Evolutionary conservation across 2,329 filamentous ascomycete genomes (phyloP), one percentile per base, ranked within the genome.

Genomic region (Colletotrichum endophyticum): DNA sequence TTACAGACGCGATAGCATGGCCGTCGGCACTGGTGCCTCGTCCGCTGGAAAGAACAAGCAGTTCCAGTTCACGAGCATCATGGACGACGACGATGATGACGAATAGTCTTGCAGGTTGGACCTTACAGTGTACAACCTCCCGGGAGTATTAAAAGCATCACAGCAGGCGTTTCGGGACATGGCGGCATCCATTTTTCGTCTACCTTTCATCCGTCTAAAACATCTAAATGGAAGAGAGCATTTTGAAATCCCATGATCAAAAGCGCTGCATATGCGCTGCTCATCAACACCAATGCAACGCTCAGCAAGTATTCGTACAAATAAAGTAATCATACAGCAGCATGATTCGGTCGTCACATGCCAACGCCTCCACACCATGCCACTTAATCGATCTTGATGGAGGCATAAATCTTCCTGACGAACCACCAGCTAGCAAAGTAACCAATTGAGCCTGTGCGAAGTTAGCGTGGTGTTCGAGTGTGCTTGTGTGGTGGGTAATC

Each of bases 371-470:
- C 56, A 57, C 44, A 15, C 16, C 15, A 63, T 28, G 44, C 44
- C 57, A 5, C 75, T 85, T 87, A 99, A 84, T 99, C 97, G 79
- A 99, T 96, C 89, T 99, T 99, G 88, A 99, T 98, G n/a, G 96
- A 98, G 28, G 92, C 89, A 85, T 99, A 99, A 77, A 99, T 99
- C 84, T 95, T 96, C 80, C 95, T 92, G 70, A 98, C 94, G 84
- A 99, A 99, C 83, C 94, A 91, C 95, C 96, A 99, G 84, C 95
- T 98, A 11, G 97, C 93, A 81, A 98, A 95, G 88, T 97, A 98
- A 72, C 97, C 97, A 83, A 99, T 99, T 1, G 96, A 95, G 36
- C 96, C 97, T 98, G 78, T 5, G 73, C 70, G 32, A 22, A 15
- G 36, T 70, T 44, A 70, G 61, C 22, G 6, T 13, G 4, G 9